Conservation (phyloP, 2,329 filamentous ascomycete species). For the Fusarium sp. region DNA sequence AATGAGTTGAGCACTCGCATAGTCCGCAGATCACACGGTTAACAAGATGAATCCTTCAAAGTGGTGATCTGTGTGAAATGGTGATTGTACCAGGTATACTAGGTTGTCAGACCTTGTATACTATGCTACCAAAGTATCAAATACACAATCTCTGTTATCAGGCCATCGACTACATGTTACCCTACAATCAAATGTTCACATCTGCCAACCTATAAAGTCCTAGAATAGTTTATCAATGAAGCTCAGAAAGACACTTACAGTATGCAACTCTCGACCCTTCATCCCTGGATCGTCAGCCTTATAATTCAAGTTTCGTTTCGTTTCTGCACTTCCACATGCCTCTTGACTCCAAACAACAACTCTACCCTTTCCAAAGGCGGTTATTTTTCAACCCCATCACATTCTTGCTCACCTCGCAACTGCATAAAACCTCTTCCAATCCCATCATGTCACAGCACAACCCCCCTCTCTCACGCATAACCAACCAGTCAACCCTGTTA, state of each 20-base stretch:
- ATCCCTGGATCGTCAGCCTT: conserved; percentile 31
- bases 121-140: not conserved
- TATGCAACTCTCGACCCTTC: conserved; percentile 18
- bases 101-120: not conserved
- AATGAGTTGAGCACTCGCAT: conserved; percentile 25
- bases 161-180: not conserved
- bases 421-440: conserved; percentile 20
- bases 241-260: not conserved
- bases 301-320: conserved; percentile 7
- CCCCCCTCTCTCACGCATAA: conserved; percentile 10
- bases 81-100: not conserved
- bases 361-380: not conserved
- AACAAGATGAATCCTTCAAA: not conserved
- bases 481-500: conserved; percentile 15
- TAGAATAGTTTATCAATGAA: not conserved
- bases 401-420: not conserved
- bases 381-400: conserved; percentile 7
- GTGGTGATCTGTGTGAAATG: not conserved
- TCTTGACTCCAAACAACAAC: not conserved
- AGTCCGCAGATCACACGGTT: conserved; percentile 16
- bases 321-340: conserved; percentile 14
- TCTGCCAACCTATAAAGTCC: not conserved
- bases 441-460: conserved; percentile 13
- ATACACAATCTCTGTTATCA: not conserved
- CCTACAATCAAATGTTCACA: not conserved